phyloP scores from a whole-genome alignment of 805 yeast genomes.

The Metschnikowia gelsemii region DNA sequence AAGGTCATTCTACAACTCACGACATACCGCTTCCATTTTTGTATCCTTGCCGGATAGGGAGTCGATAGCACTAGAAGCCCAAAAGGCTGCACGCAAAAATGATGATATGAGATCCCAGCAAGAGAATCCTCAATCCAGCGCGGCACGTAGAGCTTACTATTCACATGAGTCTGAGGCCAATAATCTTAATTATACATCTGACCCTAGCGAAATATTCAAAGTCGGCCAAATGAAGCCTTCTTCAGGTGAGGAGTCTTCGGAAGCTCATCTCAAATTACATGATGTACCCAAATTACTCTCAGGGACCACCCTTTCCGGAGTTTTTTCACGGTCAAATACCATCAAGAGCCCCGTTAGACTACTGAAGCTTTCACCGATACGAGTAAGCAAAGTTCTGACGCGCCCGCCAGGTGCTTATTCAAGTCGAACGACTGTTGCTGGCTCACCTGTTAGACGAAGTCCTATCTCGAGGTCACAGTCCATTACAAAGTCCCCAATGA shows the following conservation, averaged over 20 bases:
- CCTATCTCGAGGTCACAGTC: background rate
- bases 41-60: slow-evolving; percentile 10
- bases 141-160: too few species aligned
- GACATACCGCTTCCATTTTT: slow-evolving; percentile 4
- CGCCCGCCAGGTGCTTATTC: background rate
- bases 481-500: background rate
- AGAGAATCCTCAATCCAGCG: too few species aligned
- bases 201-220: too few species aligned
- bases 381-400: too few species aligned
- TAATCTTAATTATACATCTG: too few species aligned
- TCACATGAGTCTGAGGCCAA: too few species aligned
- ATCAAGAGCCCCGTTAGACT: background rate
- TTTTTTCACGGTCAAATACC: background rate
- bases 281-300: slow-evolving; percentile 1
- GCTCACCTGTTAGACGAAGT: slow-evolving; percentile 8
- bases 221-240: background rate
- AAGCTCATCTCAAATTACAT: background rate
- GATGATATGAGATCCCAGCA: background rate
- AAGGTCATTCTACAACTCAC: background rate
- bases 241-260: background rate
- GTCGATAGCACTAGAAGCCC: slow-evolving; percentile 1
- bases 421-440: slow-evolving; percentile 6
- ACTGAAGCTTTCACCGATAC: background rate
- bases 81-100: background rate
- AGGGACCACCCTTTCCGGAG: background rate